Percentiles rank a stretch among this genome's conserved stretches.
These are phyloP conservation scores for Ophiostoma populinum DNA, from an alignment of 2,329 filamentous ascomycete species.

Conservation along the genomic window DNA sequence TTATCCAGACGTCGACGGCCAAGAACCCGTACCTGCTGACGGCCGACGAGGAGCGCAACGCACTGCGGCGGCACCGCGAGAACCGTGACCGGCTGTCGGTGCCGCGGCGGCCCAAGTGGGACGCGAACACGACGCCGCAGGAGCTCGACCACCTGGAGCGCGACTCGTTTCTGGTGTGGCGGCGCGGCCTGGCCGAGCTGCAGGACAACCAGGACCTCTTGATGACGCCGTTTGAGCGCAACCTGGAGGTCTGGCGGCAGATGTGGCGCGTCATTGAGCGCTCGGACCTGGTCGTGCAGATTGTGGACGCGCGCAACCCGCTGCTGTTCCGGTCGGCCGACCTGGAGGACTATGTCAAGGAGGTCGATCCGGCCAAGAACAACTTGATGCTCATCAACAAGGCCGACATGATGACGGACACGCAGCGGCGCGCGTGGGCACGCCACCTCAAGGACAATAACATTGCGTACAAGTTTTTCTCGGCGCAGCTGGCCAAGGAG, in stretches of 20 bases:
- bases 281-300: constrained; percentile 90
- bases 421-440: constrained; percentile 72
- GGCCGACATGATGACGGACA: constrained; percentile 92
- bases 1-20: constrained; percentile 79
- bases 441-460: constrained; percentile 64
- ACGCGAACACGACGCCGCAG: constrained; percentile 64
- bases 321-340: constrained; percentile 89
- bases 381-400: constrained; percentile 95
- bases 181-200: constrained; percentile 75
- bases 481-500: constrained; percentile 80
- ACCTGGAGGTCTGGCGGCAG: constrained; percentile 94
- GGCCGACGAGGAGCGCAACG: constrained; percentile 61
- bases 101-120: constrained; percentile 78
- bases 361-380: constrained; percentile 65
- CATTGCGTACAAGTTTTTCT: constrained; percentile 93
- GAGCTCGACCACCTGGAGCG: constrained; percentile 67
- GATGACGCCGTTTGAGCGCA: constrained; percentile 96
- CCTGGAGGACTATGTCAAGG: constrained; percentile 84
- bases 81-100: constrained; percentile 72
- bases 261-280: constrained; percentile 96
- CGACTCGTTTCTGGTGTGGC: constrained; percentile 71
- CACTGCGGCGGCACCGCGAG: constrained; percentile 64
- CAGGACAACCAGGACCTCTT: constrained; percentile 88
- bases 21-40: constrained; percentile 89
- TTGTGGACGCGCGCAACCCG: constrained; percentile 92